Percentiles rank a stretch among this genome's conserved stretches.
These are phyloP conservation scores for Pisolithus albus DNA, from an alignment of 768 basidiomycete species.

Conservation along the genomic window DNA sequence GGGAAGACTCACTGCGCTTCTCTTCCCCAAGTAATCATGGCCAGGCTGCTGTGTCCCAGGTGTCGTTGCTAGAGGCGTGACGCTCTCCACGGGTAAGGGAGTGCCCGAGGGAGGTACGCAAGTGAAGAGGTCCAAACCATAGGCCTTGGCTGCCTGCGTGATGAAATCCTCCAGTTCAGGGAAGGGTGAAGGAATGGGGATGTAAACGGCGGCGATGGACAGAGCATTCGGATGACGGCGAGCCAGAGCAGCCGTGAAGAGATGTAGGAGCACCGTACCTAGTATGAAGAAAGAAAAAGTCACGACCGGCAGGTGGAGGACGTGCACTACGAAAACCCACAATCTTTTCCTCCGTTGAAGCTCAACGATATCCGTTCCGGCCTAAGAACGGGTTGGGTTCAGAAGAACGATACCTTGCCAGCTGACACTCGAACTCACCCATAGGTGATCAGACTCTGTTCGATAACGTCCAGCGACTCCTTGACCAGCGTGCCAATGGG, in stretches of 20 bases:
- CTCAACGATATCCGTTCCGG: constrained; percentile 73
- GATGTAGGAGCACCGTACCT: constrained; percentile 95
- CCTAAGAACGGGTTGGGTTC: constrained; percentile 33
- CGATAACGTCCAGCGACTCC: constrained; percentile 79
- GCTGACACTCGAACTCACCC: constrained; percentile 51
- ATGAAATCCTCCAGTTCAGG: constrained; percentile 81
- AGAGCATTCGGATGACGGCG: constrained; percentile 32
- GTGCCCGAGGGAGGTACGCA: constrained; percentile 29
- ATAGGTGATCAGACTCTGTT: constrained; percentile 65
- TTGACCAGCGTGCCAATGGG: constrained; percentile 55
- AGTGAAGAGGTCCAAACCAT: constrained; percentile 69
- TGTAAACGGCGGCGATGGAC: constrained; percentile 70
- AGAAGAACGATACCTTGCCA: not conserved
- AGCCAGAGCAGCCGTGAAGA: constrained; percentile 71
- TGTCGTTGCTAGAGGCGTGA: constrained; percentile 30
- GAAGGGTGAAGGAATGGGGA: constrained; percentile 88
- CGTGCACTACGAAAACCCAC: constrained; percentile 40
- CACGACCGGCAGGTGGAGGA: not conserved
- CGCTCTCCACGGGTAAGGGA: constrained; percentile 42
- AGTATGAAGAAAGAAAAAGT: constrained; percentile 4
- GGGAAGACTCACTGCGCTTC: constrained; percentile 24
- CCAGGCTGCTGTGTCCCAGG: constrained; percentile 9
- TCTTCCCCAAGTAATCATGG: not conserved
- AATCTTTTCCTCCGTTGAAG: constrained; percentile 99
- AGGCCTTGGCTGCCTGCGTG: constrained; percentile 46